Evolutionary conservation across 2,329 filamentous ascomycete species (phyloP).

Genomic region (Pseudogymnoascus sp.): DNA sequence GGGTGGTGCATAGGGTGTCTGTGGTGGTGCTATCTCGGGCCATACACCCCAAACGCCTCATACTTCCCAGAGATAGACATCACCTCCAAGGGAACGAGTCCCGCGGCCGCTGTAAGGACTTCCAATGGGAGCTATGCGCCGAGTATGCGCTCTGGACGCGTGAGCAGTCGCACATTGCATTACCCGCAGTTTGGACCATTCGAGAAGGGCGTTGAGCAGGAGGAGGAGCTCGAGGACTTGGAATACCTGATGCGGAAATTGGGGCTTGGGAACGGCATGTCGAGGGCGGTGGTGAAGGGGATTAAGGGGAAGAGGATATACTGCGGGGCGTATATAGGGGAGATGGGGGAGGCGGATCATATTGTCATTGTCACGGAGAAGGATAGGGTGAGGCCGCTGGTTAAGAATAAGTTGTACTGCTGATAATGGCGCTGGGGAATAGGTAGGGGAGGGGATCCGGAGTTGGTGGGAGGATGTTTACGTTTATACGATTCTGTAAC

Average conservation of each 20-base stretch:
- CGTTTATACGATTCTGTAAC: background rate
- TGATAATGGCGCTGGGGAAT: background rate
- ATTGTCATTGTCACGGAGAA: slow-evolving; percentile 2
- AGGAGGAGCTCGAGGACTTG: background rate
- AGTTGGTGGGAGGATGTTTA: background rate
- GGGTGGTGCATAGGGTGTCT: background rate
- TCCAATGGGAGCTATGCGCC: background rate
- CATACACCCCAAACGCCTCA: background rate
- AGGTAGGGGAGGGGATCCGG: background rate
- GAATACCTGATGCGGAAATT: background rate
- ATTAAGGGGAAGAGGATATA: slow-evolving; percentile 7
- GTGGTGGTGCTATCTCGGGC: background rate
- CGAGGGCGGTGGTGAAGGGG: background rate
- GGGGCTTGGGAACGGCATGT: background rate
- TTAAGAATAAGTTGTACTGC: background rate
- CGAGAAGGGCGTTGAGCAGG: slow-evolving; percentile 3
- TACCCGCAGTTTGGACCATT: background rate
- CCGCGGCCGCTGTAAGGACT: background rate
- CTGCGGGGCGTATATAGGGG: background rate
- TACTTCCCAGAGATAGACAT: slow-evolving; percentile 4
- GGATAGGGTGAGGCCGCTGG: background rate
- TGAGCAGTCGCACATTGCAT: background rate
- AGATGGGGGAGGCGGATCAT: background rate
- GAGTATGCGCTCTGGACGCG: background rate
- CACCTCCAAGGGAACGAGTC: background rate